Conservation (phyloP, 2,329 filamentous ascomycete species). For the Clonostachys byssicola region DNA sequence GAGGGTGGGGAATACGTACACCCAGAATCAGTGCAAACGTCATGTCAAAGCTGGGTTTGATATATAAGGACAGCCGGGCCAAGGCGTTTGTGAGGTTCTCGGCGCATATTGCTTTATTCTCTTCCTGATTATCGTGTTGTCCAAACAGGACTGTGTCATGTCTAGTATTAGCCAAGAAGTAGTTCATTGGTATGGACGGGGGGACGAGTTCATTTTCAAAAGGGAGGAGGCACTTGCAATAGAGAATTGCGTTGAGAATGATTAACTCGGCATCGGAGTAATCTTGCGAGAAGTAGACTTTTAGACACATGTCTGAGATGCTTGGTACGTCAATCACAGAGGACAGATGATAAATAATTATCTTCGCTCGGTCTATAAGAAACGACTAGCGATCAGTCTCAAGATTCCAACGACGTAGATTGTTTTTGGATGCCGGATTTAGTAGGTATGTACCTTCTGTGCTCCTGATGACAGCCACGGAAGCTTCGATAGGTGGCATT, state of each 20-base stretch:
- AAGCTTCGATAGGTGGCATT: not conserved
- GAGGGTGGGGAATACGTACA: not conserved
- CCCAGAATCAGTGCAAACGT: slow-evolving; percentile 2
- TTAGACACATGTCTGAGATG: slow-evolving; percentile 11
- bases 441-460: not conserved
- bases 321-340: slow-evolving; percentile 1
- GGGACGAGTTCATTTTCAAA: slow-evolving; percentile 1
- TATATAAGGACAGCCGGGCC: slow-evolving; percentile 8
- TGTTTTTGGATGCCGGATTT: no score
- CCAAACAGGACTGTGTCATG: not conserved
- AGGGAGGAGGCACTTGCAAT: slow-evolving; percentile 9
- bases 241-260: slow-evolving; percentile 9
- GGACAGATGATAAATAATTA: not conserved
- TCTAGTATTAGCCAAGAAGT: no score
- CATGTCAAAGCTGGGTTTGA: slow-evolving; percentile 5
- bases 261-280: slow-evolving; percentile 10
- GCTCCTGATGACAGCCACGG: not conserved
- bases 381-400: not conserved
- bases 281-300: slow-evolving; percentile 8
- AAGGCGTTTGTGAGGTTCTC: slow-evolving; percentile 12
- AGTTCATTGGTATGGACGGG: not conserved
- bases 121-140: slow-evolving; percentile 2
- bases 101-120: slow-evolving; percentile 6
- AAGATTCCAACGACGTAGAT: not conserved
- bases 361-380: not conserved